Conservation (phyloP, 1,284 basidiomycete species). For the Tranzscheliella williamsii region DNA sequence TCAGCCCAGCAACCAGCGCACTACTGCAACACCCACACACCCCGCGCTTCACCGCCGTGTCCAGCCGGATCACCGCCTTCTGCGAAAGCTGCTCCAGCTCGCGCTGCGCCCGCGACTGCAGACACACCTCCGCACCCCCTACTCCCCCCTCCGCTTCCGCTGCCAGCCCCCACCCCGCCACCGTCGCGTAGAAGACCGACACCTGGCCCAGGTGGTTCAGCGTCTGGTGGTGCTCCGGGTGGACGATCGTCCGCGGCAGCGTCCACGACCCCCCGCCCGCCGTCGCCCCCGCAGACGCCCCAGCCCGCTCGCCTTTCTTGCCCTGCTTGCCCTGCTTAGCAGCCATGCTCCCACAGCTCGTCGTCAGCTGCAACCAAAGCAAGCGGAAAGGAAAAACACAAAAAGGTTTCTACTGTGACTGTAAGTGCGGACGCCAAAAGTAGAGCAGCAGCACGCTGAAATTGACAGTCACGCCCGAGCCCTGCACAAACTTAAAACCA, state of each 20-base stretch:
- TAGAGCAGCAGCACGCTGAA: too few relatives aligned
- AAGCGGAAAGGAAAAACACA: too few relatives aligned
- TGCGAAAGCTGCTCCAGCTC: constrained; percentile 14
- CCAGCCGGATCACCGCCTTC: constrained; percentile 33
- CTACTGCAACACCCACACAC: constrained; percentile 13
- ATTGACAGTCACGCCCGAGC: too few relatives aligned
- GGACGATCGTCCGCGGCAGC: constrained; percentile 16
- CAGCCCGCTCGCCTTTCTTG: constrained; percentile 5
- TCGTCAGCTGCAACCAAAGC: too few relatives aligned
- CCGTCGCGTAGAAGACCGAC: constrained; percentile 15
- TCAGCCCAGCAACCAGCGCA: constrained; percentile 16
- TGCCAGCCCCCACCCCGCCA: constrained; percentile 1
- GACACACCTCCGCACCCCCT: too few relatives aligned
- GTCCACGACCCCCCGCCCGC: constrained; percentile 3
- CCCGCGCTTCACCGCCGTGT: constrained; percentile 13
- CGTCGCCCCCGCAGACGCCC: not conserved
- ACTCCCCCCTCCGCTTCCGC: too few relatives aligned
- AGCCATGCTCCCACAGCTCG: too few relatives aligned
- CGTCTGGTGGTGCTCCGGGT: constrained; percentile 37
- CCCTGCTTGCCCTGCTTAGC: too few relatives aligned
- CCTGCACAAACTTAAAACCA: not conserved
- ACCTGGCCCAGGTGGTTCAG: constrained; percentile 34
- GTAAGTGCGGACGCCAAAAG: too few relatives aligned
- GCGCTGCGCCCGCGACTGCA: too few relatives aligned
- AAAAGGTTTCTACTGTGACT: too few relatives aligned